Percentiles rank a stretch among this genome's conserved stretches.
Conservation (phyloP, 169 alveolate species). For the Babesia bovis region DNA sequence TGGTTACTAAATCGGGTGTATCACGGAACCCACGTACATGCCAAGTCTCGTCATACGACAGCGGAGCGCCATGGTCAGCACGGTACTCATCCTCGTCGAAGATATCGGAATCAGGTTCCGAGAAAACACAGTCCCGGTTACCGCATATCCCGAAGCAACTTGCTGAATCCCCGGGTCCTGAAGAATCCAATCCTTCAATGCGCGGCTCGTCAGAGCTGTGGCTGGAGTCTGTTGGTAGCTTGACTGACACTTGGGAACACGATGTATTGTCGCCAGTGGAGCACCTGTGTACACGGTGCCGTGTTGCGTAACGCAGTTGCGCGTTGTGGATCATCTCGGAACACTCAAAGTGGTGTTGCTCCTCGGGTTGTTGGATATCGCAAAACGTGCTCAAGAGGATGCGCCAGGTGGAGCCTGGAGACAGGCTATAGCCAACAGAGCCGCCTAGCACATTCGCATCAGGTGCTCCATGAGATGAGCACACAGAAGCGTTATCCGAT, state of each 20-base stretch:
- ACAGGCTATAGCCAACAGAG: conserved; percentile 29
- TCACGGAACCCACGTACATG: background rate
- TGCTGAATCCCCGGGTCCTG: background rate
- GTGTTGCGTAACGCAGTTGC: background rate
- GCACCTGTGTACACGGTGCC: background rate
- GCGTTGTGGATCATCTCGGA: conserved; percentile 35
- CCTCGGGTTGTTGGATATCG: conserved; percentile 21
- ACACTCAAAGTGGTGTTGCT: conserved; percentile 2
- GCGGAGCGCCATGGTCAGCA: conserved; percentile 9
- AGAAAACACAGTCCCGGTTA: background rate
- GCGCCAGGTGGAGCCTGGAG: conserved; percentile 43
- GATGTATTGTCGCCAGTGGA: background rate
- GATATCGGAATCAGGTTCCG: conserved; percentile 12
- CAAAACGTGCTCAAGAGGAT: conserved; percentile 47
- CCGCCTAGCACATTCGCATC: background rate
- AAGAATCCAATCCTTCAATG: background rate
- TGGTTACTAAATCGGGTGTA: background rate
- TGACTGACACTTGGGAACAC: background rate
- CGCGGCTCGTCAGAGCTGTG: background rate
- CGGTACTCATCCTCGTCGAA: conserved; percentile 7
- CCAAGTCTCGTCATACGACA: conserved; percentile 51
- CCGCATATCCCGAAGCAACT: background rate
- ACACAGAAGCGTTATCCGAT: background rate
- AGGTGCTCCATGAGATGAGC: background rate
- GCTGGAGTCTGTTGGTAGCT: background rate